Conservation (phyloP, 345 rosid genomes). For the Eucalyptus melliodora region DNA sequence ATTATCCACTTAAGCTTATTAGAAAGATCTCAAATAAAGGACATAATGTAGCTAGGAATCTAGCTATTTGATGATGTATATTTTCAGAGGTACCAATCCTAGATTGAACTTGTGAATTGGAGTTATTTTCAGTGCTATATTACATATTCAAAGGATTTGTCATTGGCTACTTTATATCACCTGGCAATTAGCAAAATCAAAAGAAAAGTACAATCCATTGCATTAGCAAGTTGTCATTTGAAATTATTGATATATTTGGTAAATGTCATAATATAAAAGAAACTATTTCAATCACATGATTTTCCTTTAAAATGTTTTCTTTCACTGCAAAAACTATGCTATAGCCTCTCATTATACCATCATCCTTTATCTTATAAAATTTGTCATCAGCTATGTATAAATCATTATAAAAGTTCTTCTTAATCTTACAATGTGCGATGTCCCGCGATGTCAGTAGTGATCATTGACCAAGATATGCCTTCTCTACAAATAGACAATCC, state of each 20-base stretch:
- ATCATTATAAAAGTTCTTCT: too few species aligned
- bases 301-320: too few species aligned
- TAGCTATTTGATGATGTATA: background rate
- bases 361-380: too few species aligned
- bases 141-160: background rate
- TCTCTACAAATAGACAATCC: too few species aligned
- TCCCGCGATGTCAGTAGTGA: too few species aligned
- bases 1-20: background rate
- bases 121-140: background rate
- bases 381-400: too few species aligned
- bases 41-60: background rate
- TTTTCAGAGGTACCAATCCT: background rate
- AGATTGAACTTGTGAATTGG: background rate
- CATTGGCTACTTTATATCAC: background rate
- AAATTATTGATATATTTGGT: background rate
- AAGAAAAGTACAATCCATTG: background rate
- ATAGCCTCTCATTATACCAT: too few species aligned
- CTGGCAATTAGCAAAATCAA: background rate
- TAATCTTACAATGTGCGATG: too few species aligned
- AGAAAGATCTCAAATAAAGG: background rate
- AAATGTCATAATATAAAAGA: too few species aligned
- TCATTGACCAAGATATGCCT: too few species aligned
- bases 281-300: too few species aligned
- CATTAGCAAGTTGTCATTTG: background rate
- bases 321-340: too few species aligned